These are phyloP conservation scores for Priceomyces fermenticarens DNA, from an alignment of 805 yeast species.

Conservation along the genomic window DNA sequence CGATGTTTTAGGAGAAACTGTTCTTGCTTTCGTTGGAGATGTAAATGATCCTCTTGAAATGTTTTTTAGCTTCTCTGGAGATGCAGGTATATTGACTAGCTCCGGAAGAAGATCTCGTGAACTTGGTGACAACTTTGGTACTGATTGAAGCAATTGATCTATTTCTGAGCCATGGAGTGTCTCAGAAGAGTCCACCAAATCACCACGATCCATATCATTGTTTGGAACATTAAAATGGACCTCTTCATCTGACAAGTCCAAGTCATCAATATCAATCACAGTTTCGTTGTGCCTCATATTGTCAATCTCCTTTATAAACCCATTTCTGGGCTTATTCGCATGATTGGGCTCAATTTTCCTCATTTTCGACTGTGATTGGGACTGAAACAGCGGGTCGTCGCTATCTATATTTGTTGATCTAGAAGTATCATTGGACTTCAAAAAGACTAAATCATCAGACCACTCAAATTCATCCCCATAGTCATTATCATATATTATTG, in stretches of 20 bases:
- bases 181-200: background rate
- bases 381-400: constrained; percentile 3
- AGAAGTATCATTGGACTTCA: constrained; percentile 24
- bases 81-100: background rate
- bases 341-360: background rate
- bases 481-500: constrained; percentile 12
- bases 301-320: constrained; percentile 20
- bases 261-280: constrained; percentile 5
- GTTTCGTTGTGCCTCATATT: constrained; percentile 30
- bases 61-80: constrained; percentile 3
- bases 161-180: background rate
- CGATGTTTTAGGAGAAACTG: constrained; percentile 15
- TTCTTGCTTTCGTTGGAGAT: constrained; percentile 13
- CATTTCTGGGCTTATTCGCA: constrained; percentile 7
- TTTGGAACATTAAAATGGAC: too few species aligned
- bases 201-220: background rate
- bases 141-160: background rate
- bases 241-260: background rate
- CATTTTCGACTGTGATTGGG: background rate
- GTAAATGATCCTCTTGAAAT: constrained; percentile 9
- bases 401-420: constrained; percentile 14
- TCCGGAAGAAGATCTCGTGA: constrained; percentile 1
- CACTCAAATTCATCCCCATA: constrained; percentile 15
- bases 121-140: background rate
- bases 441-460: constrained; percentile 13